Conservation (phyloP, 345 rosid genomes). For the Eucalyptus curtisii region DNA sequence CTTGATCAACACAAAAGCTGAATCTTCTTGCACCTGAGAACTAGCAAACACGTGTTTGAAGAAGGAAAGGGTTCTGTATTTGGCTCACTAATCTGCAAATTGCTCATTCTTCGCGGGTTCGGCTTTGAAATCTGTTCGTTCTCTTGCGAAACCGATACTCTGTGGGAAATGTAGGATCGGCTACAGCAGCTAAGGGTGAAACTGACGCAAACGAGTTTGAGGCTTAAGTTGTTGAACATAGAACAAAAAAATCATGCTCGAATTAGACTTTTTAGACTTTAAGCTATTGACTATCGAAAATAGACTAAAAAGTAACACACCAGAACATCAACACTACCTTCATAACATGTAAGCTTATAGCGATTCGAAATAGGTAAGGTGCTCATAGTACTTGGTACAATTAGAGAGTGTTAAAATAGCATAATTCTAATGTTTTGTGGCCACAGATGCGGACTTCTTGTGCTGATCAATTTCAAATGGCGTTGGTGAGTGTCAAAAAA, state of each 20-base stretch:
- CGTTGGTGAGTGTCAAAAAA: background rate
- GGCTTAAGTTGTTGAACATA: background rate
- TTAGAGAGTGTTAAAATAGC: background rate
- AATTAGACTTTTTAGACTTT: background rate
- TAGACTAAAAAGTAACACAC: background rate
- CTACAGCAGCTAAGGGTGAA: background rate
- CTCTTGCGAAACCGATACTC: background rate
- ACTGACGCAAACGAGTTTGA: background rate
- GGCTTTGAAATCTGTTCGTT: background rate
- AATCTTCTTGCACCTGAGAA: background rate
- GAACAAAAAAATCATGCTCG: background rate
- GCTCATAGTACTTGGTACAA: background rate
- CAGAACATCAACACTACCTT: background rate
- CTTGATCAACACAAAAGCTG: background rate
- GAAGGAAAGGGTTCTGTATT: background rate
- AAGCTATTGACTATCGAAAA: background rate
- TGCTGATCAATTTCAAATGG: background rate
- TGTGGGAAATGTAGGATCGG: background rate
- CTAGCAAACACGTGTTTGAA: background rate
- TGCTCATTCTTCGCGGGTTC: background rate
- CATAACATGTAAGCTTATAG: background rate
- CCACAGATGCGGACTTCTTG: background rate
- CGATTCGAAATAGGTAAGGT: background rate
- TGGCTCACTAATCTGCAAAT: background rate
- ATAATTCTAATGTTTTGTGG: background rate